Percentiles rank a stretch among this genome's conserved stretches.
Conservation (phyloP, 257 asterid genomes). For the Forsythia suspensa region DNA sequence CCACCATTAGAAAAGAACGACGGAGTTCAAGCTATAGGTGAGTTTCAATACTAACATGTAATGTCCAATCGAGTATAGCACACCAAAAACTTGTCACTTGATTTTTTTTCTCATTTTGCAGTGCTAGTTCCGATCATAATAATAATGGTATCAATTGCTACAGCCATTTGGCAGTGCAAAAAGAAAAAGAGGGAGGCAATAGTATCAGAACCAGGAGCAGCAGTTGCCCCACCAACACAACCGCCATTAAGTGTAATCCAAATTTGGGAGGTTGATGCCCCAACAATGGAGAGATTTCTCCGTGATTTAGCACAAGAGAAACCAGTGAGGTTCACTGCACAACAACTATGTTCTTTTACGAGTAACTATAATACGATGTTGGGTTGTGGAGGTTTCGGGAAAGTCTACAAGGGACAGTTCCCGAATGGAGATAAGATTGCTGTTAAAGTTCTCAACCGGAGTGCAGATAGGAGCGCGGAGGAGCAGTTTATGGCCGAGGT, state of each 20-base stretch:
- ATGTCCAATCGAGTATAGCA: too few relatives aligned
- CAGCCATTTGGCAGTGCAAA: slow-evolving; percentile 14
- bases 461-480: slow-evolving; percentile 7
- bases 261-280: slow-evolving; percentile 31
- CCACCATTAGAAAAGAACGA: too few relatives aligned
- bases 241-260: background rate
- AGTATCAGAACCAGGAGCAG: slow-evolving; percentile 23
- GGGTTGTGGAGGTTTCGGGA: slow-evolving; percentile 36
- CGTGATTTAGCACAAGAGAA: slow-evolving; percentile 31
- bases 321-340: slow-evolving; percentile 37
- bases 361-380: slow-evolving; percentile 24
- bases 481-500: slow-evolving; percentile 45
- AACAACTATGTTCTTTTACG: slow-evolving; percentile 33
- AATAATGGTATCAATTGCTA: background rate
- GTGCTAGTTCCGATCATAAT: slow-evolving; percentile 10
- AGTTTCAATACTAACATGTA: too few relatives aligned
- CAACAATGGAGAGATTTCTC: slow-evolving; percentile 39
- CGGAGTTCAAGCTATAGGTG: too few relatives aligned
- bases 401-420: slow-evolving; percentile 33
- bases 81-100: background rate
- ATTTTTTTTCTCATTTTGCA: background rate
- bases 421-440: slow-evolving; percentile 34
- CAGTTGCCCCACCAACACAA: slow-evolving; percentile 18
- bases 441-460: slow-evolving; percentile 33
- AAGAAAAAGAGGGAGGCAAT: slow-evolving; percentile 15